Base-by-base conservation (phyloP, 176 grass and related monocot species). In the Carex kokanica region DNA sequence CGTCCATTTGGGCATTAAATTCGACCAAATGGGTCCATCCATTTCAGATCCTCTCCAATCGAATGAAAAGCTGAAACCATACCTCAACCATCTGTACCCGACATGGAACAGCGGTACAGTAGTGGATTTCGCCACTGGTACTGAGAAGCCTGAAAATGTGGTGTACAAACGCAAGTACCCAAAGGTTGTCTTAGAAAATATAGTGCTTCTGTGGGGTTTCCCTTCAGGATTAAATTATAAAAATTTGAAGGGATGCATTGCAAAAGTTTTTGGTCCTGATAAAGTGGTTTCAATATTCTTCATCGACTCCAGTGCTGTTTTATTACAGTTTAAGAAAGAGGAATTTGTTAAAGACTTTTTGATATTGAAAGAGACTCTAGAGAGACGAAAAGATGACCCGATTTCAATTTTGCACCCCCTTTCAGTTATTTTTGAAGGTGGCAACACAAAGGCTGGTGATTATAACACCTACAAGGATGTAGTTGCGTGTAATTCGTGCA, bases 391-490 rank as follows among this genome's bases (percentile, higher is more conserved):
- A 51, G 84, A 93, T 71, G 84, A 72, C 83, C 88, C 88, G 45
- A 87, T 98, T 81, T 88, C 91, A 77, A 68, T 88, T 60, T 72
- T 98, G 89, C 95, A 93, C 60, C 95, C 95, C 64, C 77, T 98
- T 64, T 85, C 90, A 64, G 87, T 88, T 69, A 73, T 98, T 85
- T 87, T 95, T 81, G 90, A 91, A 91, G 95, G 95, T 64, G 95
- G 92, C 40, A 83, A 88, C 38, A 98, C 91, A 40, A 78, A 74
- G 74, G 95, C 84, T 60, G 89, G 82, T 3, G 89, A 95, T 72
- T 98, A 95, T 78, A 88, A 91, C 60, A 90, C 92, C 32, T 98
- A 98, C 55, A 91, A 61, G 81, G 92, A 95, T 67, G 90, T 98
- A 49, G 93, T 93, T 84, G 62, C 74, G 27, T 87, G 86, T 80